phyloP scores from a whole-genome alignment of 2,329 filamentous ascomycete genomes.

The Paramyrothecium roridum region DNA sequence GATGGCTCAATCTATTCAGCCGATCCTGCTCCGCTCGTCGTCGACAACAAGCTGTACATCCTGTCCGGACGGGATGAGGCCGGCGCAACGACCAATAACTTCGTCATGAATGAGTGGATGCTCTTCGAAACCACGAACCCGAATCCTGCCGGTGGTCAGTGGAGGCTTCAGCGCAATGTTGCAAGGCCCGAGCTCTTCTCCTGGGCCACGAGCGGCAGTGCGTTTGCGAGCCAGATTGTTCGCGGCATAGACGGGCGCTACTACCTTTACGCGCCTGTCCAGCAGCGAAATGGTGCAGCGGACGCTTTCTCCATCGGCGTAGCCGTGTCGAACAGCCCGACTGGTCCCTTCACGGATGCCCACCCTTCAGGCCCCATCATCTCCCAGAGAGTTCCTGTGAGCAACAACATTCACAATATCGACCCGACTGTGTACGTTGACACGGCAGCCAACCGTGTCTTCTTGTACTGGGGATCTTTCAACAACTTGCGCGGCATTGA shows the following conservation, averaged over 20 bases:
- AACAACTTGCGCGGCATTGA: slow-evolving; percentile 28
- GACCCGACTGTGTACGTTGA: slow-evolving; percentile 35
- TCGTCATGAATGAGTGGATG: slow-evolving; percentile 34
- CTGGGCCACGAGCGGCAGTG: slow-evolving; percentile 28
- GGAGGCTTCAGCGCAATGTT: slow-evolving; percentile 27
- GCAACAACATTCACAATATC: slow-evolving; percentile 35
- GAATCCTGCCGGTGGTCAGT: slow-evolving; percentile 24
- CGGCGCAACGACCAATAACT: slow-evolving; percentile 21
- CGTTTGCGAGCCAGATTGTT: slow-evolving; percentile 33
- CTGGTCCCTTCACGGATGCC: slow-evolving; percentile 31
- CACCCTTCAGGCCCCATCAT: slow-evolving; percentile 30
- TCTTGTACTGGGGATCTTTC: slow-evolving; percentile 36
- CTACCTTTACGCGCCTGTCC: slow-evolving; percentile 33
- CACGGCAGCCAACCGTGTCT: slow-evolving; percentile 26
- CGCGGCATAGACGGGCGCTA: slow-evolving; percentile 27
- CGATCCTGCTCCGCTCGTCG: slow-evolving; percentile 33
- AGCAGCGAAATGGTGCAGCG: slow-evolving; percentile 18
- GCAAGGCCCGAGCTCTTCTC: slow-evolving; percentile 26
- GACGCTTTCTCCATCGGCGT: slow-evolving; percentile 36
- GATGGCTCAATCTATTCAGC: slow-evolving; percentile 34
- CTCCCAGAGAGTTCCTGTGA: slow-evolving; percentile 25
- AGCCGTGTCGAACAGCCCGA: slow-evolving; percentile 27
- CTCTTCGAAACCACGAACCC: slow-evolving; percentile 25
- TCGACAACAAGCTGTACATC: slow-evolving; percentile 32
- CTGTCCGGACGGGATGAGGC: slow-evolving; percentile 31